A percentile compares a stretch with the other conserved stretches of the same genome.
These are phyloP conservation scores for Boletales sp. DNA, from an alignment of 768 basidiomycete genomes.

Conservation along the genomic window DNA sequence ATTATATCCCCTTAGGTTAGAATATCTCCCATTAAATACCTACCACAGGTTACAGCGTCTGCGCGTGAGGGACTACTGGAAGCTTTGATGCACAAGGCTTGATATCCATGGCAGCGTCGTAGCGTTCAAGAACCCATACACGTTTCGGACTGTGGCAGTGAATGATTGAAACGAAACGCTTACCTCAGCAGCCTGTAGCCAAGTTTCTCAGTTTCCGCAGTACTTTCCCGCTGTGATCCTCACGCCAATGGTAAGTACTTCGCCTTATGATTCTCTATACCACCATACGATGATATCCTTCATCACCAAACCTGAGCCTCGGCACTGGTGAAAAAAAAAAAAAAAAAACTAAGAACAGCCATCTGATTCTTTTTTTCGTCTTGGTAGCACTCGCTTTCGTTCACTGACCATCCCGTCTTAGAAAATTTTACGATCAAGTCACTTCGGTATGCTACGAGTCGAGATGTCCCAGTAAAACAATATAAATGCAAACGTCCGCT, in stretches of 20 bases:
- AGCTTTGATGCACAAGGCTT: too few species aligned
- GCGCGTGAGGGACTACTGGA: too few species aligned
- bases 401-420: slow-evolving; percentile 14
- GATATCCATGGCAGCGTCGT: too few species aligned
- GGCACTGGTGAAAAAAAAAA: slow-evolving; percentile 31
- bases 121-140: too few species aligned
- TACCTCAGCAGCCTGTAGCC: too few species aligned
- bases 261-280: neutral
- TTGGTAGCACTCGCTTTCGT: neutral
- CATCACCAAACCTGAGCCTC: slow-evolving; percentile 27
- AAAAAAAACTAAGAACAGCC: slow-evolving; percentile 34
- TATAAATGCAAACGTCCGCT: neutral
- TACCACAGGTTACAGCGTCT: too few species aligned
- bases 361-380: slow-evolving; percentile 21
- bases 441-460: neutral
- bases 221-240: too few species aligned
- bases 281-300: slow-evolving; percentile 18
- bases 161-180: too few species aligned
- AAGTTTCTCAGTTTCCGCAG: too few species aligned
- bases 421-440: neutral
- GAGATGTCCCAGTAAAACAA: neutral
- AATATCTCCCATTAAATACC: too few species aligned
- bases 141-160: too few species aligned
- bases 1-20: too few species aligned
- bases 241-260: slow-evolving; percentile 1